A percentile compares a stretch with the other conserved stretches of the same genome.
Conservation (phyloP, 176 grass and related monocot species). For the Rhynchospora breviuscula region DNA sequence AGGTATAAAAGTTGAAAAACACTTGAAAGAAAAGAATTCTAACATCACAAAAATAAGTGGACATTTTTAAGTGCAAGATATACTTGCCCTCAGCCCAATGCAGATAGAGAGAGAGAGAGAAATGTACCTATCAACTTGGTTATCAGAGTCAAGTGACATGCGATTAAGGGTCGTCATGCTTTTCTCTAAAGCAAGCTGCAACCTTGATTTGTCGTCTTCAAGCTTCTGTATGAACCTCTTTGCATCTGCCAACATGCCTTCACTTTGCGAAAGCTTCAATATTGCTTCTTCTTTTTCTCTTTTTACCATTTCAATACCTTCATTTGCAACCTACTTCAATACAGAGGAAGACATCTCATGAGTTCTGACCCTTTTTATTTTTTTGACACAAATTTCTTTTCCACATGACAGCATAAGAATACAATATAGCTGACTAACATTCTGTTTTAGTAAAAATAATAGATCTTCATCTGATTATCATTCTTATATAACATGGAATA, state of each 20-base stretch:
- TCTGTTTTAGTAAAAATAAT: conserved; percentile 2
- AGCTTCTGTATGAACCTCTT: conserved; percentile 87
- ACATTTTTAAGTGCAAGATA: not conserved
- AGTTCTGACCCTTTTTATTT: not conserved
- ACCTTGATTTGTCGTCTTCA: conserved; percentile 92
- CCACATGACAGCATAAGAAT: not conserved
- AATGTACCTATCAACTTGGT: conserved; percentile 84
- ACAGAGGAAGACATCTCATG: not conserved
- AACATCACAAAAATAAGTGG: not conserved
- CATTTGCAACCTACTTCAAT: conserved; percentile 55
- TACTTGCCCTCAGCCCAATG: not conserved
- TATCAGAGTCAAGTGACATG: conserved; percentile 98
- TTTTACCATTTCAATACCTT: conserved; percentile 55
- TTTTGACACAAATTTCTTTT: not conserved
- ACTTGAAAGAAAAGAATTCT: not conserved
- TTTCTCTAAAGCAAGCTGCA: conserved; percentile 73
- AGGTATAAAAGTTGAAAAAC: too few relatives aligned
- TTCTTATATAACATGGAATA: not conserved
- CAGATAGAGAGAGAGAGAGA: conserved; percentile 6
- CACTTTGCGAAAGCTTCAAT: conserved; percentile 58
- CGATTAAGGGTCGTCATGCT: conserved; percentile 87
- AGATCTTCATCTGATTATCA: not conserved
- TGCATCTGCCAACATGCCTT: conserved; percentile 66
- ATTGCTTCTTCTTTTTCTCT: conserved; percentile 63
- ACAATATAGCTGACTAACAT: not conserved